Percentiles rank a stretch among this genome's conserved stretches.
Conservation (phyloP, 2,329 filamentous ascomycete species). For the Lachnum nothofagi region DNA sequence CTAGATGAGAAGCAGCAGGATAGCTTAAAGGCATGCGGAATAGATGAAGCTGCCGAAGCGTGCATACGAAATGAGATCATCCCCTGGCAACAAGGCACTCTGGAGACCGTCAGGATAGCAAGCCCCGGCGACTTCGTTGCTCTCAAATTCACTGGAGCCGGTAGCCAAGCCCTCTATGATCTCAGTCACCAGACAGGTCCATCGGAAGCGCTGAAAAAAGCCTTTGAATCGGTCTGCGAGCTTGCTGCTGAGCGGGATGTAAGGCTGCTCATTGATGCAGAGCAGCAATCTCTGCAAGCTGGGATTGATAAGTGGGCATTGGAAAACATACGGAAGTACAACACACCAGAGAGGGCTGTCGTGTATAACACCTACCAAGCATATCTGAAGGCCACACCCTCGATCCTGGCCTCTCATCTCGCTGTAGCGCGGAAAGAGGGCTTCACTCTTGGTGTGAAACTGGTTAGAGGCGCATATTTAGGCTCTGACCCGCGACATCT, state of each 20-base stretch:
- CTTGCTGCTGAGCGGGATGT: constrained; percentile 65
- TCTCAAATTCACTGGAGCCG: constrained; percentile 74
- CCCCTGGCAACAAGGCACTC: constrained; percentile 68
- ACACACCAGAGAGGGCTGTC: constrained; percentile 57
- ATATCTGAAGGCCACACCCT: constrained; percentile 62
- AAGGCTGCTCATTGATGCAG: constrained; percentile 76
- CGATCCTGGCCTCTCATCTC: constrained; percentile 56
- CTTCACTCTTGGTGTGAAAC: constrained; percentile 67
- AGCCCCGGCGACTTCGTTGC: constrained; percentile 49
- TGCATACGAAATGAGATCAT: constrained; percentile 56
- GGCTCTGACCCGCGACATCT: constrained; percentile 63
- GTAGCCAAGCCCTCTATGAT: constrained; percentile 62
- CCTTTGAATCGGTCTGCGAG: constrained; percentile 70
- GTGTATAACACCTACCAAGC: constrained; percentile 79
- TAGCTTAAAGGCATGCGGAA: constrained; percentile 40
- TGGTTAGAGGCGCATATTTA: constrained; percentile 71
- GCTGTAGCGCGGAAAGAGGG: constrained; percentile 50
- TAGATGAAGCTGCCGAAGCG: constrained; percentile 45
- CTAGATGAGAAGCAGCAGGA: constrained; percentile 51
- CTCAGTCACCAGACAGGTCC: constrained; percentile 60
- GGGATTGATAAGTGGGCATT: constrained; percentile 80
- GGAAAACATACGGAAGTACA: constrained; percentile 71
- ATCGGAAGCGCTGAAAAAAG: constrained; percentile 57
- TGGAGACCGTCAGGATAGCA: constrained; percentile 62
- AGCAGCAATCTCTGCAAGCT: constrained; percentile 71